A percentile compares a stretch with the other conserved stretches of the same genome.
phyloP scores from a whole-genome alignment of 768 basidiomycete species.

The Grammothele lineata region DNA sequence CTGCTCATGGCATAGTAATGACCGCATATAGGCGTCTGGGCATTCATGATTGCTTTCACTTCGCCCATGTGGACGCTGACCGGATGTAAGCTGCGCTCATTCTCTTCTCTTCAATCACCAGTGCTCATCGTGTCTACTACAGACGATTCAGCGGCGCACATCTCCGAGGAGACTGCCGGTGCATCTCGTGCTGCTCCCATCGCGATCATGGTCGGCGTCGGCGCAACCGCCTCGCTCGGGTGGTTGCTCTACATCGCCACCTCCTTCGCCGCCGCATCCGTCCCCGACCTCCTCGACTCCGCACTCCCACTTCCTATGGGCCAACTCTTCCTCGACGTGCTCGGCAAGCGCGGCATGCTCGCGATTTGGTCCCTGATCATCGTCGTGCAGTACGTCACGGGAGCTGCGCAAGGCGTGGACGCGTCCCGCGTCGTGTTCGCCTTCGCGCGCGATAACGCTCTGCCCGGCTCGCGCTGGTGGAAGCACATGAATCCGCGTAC shows the following conservation, averaged over 20 bases:
- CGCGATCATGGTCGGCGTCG: slow-evolving; percentile 64
- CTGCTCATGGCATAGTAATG: not conserved
- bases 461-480: slow-evolving; percentile 71
- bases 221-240: slow-evolving; percentile 53
- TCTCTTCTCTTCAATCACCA: too few relatives aligned
- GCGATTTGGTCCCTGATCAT: slow-evolving; percentile 69
- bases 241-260: slow-evolving; percentile 65
- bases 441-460: slow-evolving; percentile 68
- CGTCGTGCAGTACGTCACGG: slow-evolving; percentile 68
- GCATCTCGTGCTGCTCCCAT: slow-evolving; percentile 62
- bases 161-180: slow-evolving; percentile 66
- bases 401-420: slow-evolving; percentile 71
- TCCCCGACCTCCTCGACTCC: slow-evolving; percentile 44
- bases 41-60: slow-evolving; percentile 68
- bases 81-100: slow-evolving; percentile 47
- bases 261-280: slow-evolving; percentile 58
- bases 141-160: slow-evolving; percentile 78
- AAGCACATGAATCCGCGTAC: slow-evolving; percentile 55
- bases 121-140: not conserved
- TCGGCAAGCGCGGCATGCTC: slow-evolving; percentile 70
- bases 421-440: slow-evolving; percentile 75
- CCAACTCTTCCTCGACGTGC: slow-evolving; percentile 59
- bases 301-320: slow-evolving; percentile 65
- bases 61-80: slow-evolving; percentile 80
- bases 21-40: slow-evolving; percentile 54